Percentiles rank a stretch among this genome's conserved stretches.
Conservation (phyloP, 805 yeast genomes). For the Kodamaea kaohsiungensis region DNA sequence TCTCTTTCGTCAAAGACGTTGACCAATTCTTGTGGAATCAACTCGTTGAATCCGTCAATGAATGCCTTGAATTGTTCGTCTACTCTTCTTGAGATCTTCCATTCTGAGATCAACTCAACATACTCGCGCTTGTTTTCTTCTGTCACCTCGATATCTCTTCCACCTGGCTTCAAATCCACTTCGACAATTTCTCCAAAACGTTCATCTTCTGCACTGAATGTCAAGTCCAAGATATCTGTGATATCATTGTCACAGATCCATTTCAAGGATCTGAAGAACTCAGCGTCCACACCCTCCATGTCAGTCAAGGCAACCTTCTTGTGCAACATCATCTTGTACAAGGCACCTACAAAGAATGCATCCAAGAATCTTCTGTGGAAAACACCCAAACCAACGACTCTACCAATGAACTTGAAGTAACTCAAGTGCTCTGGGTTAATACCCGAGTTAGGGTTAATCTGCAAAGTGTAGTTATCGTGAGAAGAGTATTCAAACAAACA, state of each 20-base stretch:
- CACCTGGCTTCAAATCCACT: conserved; percentile 87
- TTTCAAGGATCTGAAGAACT: conserved; percentile 88
- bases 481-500: conserved; percentile 97
- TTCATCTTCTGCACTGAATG: conserved; percentile 89
- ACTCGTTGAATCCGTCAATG: conserved; percentile 95
- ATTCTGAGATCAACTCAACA: conserved; percentile 91
- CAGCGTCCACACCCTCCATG: conserved; percentile 99
- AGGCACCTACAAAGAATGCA: conserved; percentile 97
- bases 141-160: conserved; percentile 86
- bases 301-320: conserved; percentile 94
- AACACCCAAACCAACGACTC: conserved; percentile 97
- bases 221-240: conserved; percentile 75
- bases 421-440: conserved; percentile 97
- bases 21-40: conserved; percentile 94
- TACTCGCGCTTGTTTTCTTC: conserved; percentile 95
- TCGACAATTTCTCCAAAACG: conserved; percentile 91
- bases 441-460: conserved; percentile 95
- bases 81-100: conserved; percentile 92
- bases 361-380: conserved; percentile 98
- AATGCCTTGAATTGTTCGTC: conserved; percentile 96
- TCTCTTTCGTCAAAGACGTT: conserved; percentile 98
- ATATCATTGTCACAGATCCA: conserved; percentile 97
- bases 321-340: conserved; percentile 95
- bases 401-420: conserved; percentile 96
- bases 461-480: conserved; percentile 96